phyloP scores from a whole-genome alignment of 1,284 basidiomycete species.

The Cronartium ribicola region DNA sequence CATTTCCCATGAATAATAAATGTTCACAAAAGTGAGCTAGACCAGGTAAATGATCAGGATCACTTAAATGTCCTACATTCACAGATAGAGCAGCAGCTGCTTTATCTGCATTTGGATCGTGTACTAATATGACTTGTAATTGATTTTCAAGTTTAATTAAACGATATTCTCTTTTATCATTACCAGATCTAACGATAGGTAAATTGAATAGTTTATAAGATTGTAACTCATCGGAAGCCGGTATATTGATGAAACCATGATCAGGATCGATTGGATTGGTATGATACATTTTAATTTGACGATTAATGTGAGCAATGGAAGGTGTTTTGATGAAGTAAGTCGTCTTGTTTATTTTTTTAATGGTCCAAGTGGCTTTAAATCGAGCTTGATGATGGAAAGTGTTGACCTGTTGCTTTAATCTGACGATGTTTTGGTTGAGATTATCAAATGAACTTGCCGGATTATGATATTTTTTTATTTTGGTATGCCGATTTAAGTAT shows the following conservation, averaged over 20 bases:
- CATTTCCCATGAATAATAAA: constrained; percentile 53
- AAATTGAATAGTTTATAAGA: constrained; percentile 22
- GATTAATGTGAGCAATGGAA: not conserved
- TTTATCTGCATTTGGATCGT: constrained; percentile 85
- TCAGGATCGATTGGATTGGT: not conserved
- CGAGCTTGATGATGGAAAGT: no score
- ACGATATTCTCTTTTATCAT: constrained; percentile 52
- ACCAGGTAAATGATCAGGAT: constrained; percentile 61
- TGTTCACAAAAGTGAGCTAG: constrained; percentile 54
- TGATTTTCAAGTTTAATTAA: constrained; percentile 81
- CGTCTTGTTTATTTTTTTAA: not conserved
- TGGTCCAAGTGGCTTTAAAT: no score
- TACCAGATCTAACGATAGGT: constrained; percentile 45
- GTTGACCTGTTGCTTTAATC: no score
- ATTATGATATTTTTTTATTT: no score
- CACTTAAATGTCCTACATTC: constrained; percentile 86
- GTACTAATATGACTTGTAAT: constrained; percentile 76
- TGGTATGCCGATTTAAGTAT: no score
- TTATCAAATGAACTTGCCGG: no score
- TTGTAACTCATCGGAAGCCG: not conserved
- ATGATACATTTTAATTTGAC: not conserved
- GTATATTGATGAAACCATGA: constrained; percentile 9
- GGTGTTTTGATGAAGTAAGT: not conserved
- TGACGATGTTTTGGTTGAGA: no score
- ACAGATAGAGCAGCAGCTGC: constrained; percentile 92